Percentiles rank a stretch among this genome's conserved stretches.
Evolutionary conservation across 345 rosid genomes (phyloP).

Genomic region (Gossypium arboreum): DNA sequence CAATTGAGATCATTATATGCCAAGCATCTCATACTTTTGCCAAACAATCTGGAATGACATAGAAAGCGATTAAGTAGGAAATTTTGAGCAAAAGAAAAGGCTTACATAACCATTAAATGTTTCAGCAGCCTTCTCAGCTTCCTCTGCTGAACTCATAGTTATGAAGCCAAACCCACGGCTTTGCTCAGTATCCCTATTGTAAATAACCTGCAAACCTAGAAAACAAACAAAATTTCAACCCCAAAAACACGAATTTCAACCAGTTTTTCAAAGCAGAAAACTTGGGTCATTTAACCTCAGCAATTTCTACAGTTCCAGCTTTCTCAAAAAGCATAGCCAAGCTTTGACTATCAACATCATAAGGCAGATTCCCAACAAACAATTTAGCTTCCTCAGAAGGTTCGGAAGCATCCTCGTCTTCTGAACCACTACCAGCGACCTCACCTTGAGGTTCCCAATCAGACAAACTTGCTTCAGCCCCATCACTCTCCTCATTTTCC

Average conservation of each 20-base stretch:
- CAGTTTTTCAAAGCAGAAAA: not conserved
- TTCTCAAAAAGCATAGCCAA: conserved; percentile 80
- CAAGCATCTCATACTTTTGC: not conserved
- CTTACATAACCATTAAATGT: conserved; percentile 68
- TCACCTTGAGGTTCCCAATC: conserved; percentile 28
- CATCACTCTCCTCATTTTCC: conserved; percentile 35
- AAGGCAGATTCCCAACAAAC: conserved; percentile 81
- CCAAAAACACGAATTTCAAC: not conserved
- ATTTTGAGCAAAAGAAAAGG: conserved; percentile 7
- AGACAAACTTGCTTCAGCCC: conserved; percentile 18
- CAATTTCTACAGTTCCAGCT: conserved; percentile 88
- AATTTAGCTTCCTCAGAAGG: conserved; percentile 82
- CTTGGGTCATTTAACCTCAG: conserved; percentile 52
- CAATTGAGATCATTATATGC: not conserved
- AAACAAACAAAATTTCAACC: not conserved
- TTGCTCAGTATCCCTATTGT: conserved; percentile 72
- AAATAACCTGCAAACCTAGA: conserved; percentile 55
- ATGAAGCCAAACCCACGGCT: conserved; percentile 98
- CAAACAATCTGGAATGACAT: not conserved
- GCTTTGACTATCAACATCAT: conserved; percentile 69
- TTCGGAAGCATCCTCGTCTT: conserved; percentile 24
- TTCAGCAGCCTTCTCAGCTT: conserved; percentile 80
- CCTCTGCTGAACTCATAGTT: conserved; percentile 81
- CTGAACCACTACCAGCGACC: conserved; percentile 24
- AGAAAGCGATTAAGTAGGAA: not conserved